Percentiles rank a stretch among this genome's conserved stretches.
These are phyloP conservation scores for Pichia deserticola DNA, from an alignment of 805 yeast genomes.

Conservation along the genomic window DNA sequence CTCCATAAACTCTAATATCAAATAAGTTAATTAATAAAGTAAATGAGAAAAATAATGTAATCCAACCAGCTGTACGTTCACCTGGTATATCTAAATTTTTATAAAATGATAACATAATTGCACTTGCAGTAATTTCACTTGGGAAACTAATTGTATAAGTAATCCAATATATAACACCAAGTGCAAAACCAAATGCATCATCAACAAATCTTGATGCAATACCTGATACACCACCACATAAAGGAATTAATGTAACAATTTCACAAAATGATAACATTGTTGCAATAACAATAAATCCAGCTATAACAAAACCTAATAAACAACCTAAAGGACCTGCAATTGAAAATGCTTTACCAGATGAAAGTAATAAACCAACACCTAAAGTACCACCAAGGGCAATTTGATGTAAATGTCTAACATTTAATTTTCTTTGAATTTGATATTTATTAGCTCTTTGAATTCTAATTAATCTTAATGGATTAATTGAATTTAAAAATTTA, in stretches of 20 bases:
- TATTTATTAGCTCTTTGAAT: conserved; percentile 18
- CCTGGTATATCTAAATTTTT: conserved; percentile 44
- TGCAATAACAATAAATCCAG: conserved; percentile 59
- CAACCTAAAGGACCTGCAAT: conserved; percentile 77
- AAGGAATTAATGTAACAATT: conserved; percentile 71
- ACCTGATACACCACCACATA: conserved; percentile 74
- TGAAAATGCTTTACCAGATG: conserved; percentile 65
- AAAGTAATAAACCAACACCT: conserved; percentile 67
- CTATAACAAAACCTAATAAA: conserved; percentile 53
- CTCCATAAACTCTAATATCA: conserved; percentile 70
- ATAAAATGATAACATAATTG: conserved; percentile 67
- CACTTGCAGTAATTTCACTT: conserved; percentile 73
- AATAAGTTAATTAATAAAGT: conserved; percentile 48
- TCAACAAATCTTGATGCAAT: conserved; percentile 68
- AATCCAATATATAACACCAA: conserved; percentile 69
- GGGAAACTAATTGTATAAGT: conserved; percentile 69
- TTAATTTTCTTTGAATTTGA: conserved; percentile 48
- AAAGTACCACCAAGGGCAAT: conserved; percentile 73
- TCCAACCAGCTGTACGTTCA: conserved; percentile 58
- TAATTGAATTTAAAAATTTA: conserved; percentile 5
- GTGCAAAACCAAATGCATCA: conserved; percentile 69
- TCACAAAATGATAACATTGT: conserved; percentile 74
- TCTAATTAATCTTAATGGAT: conserved; percentile 9
- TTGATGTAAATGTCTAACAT: conserved; percentile 66
- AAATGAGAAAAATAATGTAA: conserved; percentile 46